phyloP scores from a whole-genome alignment of 2,329 filamentous ascomycete species.

The Penicillium sp. region DNA sequence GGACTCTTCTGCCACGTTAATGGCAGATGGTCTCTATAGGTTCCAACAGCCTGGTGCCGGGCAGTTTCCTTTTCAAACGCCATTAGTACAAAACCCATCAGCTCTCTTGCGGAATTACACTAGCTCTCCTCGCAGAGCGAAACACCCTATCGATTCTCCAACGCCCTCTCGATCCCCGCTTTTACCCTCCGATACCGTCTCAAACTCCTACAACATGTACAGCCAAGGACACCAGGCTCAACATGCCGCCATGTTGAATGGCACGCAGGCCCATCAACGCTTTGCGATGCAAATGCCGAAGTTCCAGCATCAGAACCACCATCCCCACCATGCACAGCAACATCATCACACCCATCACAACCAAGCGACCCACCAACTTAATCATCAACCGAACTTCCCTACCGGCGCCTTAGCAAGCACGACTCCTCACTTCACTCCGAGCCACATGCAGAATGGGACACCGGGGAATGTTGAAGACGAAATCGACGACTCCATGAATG shows the following conservation, averaged over 20 bases:
- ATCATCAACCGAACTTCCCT: slow-evolving; percentile 50
- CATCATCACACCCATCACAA: slow-evolving; percentile 43
- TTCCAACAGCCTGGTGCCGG: slow-evolving; percentile 53
- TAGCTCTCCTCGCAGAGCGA: slow-evolving; percentile 36
- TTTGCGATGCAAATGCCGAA: slow-evolving; percentile 49
- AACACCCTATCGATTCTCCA: slow-evolving; percentile 45
- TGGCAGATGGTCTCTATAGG: slow-evolving; percentile 54
- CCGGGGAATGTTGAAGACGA: slow-evolving; percentile 54
- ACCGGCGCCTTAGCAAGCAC: slow-evolving; percentile 43
- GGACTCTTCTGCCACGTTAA: slow-evolving; percentile 49
- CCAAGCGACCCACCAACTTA: slow-evolving; percentile 40
- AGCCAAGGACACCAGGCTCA: slow-evolving; percentile 45
- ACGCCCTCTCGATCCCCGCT: slow-evolving; percentile 47
- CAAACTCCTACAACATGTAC: slow-evolving; percentile 47
- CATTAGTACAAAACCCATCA: slow-evolving; percentile 43
- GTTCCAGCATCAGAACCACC: slow-evolving; percentile 45
- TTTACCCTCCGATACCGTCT: slow-evolving; percentile 38
- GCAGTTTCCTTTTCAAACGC: slow-evolving; percentile 46
- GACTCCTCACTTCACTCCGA: slow-evolving; percentile 56
- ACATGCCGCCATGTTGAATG: slow-evolving; percentile 50
- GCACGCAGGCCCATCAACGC: slow-evolving; percentile 44
- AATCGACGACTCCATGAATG: slow-evolving; percentile 56
- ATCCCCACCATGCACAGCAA: slow-evolving; percentile 41
- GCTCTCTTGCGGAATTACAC: slow-evolving; percentile 34
- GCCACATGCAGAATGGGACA: slow-evolving; percentile 58